Conservation (phyloP, 345 rosid genomes). For the Murraya paniculata region DNA sequence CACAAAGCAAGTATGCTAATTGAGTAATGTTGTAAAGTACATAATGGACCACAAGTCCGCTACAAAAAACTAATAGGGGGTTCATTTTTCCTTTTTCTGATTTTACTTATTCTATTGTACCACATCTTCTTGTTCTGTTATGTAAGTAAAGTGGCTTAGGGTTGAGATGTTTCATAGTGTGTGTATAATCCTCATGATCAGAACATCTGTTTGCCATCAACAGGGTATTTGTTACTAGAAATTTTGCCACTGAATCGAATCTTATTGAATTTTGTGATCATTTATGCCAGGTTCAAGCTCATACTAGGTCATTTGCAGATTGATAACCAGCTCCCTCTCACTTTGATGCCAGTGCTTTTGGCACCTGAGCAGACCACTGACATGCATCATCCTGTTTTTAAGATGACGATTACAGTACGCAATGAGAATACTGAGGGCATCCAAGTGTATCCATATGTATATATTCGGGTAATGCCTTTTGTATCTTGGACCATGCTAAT, state of each 20-base stretch:
- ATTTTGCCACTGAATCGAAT: not conserved
- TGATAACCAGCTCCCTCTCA: slow-evolving; percentile 94
- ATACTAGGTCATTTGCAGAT: slow-evolving; percentile 82
- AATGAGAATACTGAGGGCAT: slow-evolving; percentile 76
- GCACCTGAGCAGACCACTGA: slow-evolving; percentile 78
- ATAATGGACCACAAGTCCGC: not conserved
- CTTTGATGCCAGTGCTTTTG: slow-evolving; percentile 88
- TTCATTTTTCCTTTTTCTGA: not conserved
- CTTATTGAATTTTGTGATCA: slow-evolving; percentile 2
- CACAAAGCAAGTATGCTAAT: not conserved
- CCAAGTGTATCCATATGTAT: slow-evolving; percentile 81
- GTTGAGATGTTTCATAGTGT: not conserved
- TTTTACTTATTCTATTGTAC: not conserved
- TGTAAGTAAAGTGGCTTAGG: not conserved
- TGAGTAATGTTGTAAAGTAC: not conserved
- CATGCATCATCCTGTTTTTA: slow-evolving; percentile 83
- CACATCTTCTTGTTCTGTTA: not conserved
- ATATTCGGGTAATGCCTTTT: slow-evolving; percentile 73
- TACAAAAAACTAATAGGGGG: not conserved
- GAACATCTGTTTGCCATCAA: not conserved
- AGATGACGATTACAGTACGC: slow-evolving; percentile 78
- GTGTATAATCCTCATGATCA: not conserved
- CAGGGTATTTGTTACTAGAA: not conserved
- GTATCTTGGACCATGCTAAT: not conserved
- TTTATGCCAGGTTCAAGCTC: slow-evolving; percentile 82